Evolutionary conservation across 192 early-diverging fungal species (phyloP), one percentile per base, ranked within the genome.

Genomic region (Coemansia sp.): DNA sequence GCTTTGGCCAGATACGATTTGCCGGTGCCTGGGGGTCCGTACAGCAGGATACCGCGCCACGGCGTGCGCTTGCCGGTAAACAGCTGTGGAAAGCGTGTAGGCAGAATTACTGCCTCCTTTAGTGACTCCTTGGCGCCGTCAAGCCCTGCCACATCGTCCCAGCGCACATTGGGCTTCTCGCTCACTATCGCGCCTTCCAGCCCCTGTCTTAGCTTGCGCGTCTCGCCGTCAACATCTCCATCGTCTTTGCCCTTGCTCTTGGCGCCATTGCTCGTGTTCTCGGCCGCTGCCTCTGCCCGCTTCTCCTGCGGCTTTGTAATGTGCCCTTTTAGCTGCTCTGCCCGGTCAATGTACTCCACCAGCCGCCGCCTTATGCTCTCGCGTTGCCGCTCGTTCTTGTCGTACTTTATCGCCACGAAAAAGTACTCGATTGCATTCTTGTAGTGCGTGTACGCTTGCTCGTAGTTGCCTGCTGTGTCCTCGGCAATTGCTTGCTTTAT

Each of bases 91-190:
- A 98, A 98, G 71, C 93, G 95, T 57, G 98, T 95, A 3, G 97
- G 97, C 55, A 99, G 75, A 70, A 99, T 99, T 10, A 99, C 97
- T 2, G 97, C 97, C 80, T 99, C 96, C 76, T 99, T 97, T 36
- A 99, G 81, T 19, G 95, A 90, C 71, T 96, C 94, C 78, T 98
- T 99, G 36, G 95, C 95, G 5, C 83, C 88, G 51, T 98, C 95
- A 74, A 99, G 75, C 38, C 96, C 97, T 14, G 97, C 97, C 20
- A 98, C 92, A 72, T 98, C 97, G 5, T 93, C 89, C 97, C 97
- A 98, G 57, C 86, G 89, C 38, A 98, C 89, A 72, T 98, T 96
- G 31, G 97, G 96, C 62, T 96, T 98, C 67, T 98, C 95, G 59
- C 87, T 89, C 62, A 98, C 69, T 66, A 98, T 96, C 2, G 94